Base-by-base conservation (phyloP, 2,329 filamentous ascomycete species). In the Epichloe typhina region DNA sequence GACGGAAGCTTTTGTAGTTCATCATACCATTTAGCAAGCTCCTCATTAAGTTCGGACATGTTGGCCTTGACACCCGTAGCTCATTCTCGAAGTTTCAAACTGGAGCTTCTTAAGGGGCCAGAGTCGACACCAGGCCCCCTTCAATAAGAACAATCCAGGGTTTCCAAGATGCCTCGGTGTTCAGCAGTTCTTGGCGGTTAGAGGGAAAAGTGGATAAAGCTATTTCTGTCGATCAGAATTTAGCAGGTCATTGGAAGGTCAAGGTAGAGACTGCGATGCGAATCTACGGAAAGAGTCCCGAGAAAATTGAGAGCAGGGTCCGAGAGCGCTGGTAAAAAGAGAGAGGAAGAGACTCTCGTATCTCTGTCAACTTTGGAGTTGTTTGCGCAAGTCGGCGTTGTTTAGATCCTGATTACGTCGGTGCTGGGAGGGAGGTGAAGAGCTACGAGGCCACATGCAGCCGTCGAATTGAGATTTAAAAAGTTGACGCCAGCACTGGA, bases 1-100 rank as follows among this genome's bases (percentile, higher is more conserved):
- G 63, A 41, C 3, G 70, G 68, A n/a, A 76, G 65, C 31, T 64
- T 61, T 44, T 69, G 66, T 2, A 74, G 62, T 52, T 71, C 67
- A 53, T 70, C 66, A 54, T 67, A 73, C 62, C 69, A 71, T 50
- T 66, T 62, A 17, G 59, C 64, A 50, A 75, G 65, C 56, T 71
- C 66, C 54, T 72, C 69, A 41, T 64, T 61, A 41, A 62, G 51
- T 42, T 64, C 60, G 46, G 64, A 64, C 71, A 73, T 74, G 49
- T 52, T 65, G 51, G 42, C 43, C 42, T 47, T 21, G 17, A 26
- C 21, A 19, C 23, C 39, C 36, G 17, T 23, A 42, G 50, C 47
- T 47, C 52, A 54, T 54, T 19, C 38, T 50, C 42, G 31, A 49
- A 23, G 35, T 8, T 33, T 23, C n/a, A 8, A 21, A 26, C 35